Evolutionary conservation across 2,329 filamentous ascomycete genomes (phyloP).

Genomic region (Magnaporthiopsis rhizophila): DNA sequence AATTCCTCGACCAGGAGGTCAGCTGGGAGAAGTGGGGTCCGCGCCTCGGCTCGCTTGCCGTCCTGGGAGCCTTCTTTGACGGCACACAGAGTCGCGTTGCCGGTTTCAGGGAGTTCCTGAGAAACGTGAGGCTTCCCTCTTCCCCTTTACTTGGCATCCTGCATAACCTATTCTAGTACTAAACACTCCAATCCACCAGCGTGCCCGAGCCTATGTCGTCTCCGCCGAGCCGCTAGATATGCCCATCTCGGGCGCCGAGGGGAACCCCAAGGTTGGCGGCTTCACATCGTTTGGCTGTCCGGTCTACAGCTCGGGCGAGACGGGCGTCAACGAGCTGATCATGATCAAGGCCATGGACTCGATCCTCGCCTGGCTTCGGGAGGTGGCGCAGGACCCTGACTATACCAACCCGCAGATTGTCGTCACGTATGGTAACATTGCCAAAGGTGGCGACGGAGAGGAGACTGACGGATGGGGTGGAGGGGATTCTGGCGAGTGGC

Average conservation of each 20-base stretch:
- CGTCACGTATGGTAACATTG: slow-evolving; percentile 14
- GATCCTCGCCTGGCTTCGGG: slow-evolving; percentile 20
- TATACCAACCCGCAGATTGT: slow-evolving; percentile 19
- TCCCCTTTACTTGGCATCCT: slow-evolving; percentile 1
- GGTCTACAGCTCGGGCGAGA: slow-evolving; percentile 62
- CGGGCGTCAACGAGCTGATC: slow-evolving; percentile 53
- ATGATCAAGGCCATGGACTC: slow-evolving; percentile 36
- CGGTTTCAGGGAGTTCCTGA: slow-evolving; percentile 41
- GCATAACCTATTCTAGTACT: slow-evolving; percentile 15
- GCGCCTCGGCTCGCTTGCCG: slow-evolving; percentile 38
- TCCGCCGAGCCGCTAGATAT: slow-evolving; percentile 42
- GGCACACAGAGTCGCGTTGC: slow-evolving; percentile 30
- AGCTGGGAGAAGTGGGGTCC: slow-evolving; percentile 38
- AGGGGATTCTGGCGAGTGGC: not conserved
- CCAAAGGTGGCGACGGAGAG: not conserved
- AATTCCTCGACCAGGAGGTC: slow-evolving; percentile 48
- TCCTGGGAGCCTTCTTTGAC: slow-evolving; percentile 39
- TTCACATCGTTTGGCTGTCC: slow-evolving; percentile 51
- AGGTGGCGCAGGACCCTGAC: slow-evolving; percentile 15
- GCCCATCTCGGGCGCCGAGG: slow-evolving; percentile 43
- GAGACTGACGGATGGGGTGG: not conserved
- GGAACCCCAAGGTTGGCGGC: slow-evolving; percentile 31
- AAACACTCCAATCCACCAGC: slow-evolving; percentile 27
- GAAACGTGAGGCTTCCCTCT: slow-evolving; percentile 31
- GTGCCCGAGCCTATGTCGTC: slow-evolving; percentile 53